These are phyloP conservation scores for Fraxinus sp. DNA, from an alignment of 305 asterid genomes.

Conservation along the genomic window DNA sequence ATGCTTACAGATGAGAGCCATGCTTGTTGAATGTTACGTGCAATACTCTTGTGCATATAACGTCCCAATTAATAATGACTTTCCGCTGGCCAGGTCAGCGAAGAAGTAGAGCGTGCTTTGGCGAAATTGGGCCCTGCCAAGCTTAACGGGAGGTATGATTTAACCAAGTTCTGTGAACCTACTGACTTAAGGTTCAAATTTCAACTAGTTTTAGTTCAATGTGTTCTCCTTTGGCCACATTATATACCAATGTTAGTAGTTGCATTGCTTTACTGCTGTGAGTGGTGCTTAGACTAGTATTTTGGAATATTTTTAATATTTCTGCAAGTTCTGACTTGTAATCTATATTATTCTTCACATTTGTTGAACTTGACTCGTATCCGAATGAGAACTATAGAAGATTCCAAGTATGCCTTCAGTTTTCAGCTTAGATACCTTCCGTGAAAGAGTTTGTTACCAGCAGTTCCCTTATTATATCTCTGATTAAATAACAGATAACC, in stretches of 20 bases:
- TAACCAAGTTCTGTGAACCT: not conserved
- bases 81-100: constrained; percentile 69
- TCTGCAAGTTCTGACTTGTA: not conserved
- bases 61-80: constrained; percentile 15
- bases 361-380: not conserved
- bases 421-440: not conserved
- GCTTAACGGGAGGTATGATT: constrained; percentile 63
- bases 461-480: not conserved
- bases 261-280: constrained; percentile 18
- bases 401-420: not conserved
- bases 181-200: not conserved
- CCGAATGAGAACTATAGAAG: not conserved
- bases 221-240: not conserved
- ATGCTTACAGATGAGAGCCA: constrained; percentile 9
- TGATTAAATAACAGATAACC: not conserved
- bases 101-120: constrained; percentile 98
- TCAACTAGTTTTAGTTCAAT: not conserved
- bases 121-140: constrained; percentile 75
- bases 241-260: not conserved
- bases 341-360: not conserved
- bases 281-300: not conserved
- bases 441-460: not conserved
- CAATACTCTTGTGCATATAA: not conserved
- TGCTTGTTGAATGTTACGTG: not conserved
- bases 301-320: constrained; percentile 17